Evolutionary conservation across 2,329 filamentous ascomycete species (phyloP), one percentile per base, ranked within the genome.

Genomic region (Cladorrhinum sp.): DNA sequence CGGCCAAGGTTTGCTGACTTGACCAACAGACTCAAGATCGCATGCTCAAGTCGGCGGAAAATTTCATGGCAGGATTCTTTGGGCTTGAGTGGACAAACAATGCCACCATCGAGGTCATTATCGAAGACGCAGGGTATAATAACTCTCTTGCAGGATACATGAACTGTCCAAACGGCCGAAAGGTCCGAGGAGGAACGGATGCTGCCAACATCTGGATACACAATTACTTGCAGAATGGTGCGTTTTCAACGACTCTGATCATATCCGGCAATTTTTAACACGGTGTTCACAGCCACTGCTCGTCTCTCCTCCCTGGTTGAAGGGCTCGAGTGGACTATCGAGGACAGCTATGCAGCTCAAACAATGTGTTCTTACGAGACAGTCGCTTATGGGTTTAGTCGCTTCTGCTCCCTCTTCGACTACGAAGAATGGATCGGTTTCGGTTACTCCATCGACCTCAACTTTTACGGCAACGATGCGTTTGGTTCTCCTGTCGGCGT

Each of bases 11-110:
- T 1, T 42, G 51, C 57, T 59, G 24, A 55, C 46, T 14, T n/a
- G 7, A 8, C 9, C 18, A 42, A 55, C 18, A 80, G 77, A 90
- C 89, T 1, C 88, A 92, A 71, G 86, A 90, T 70, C 85, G 90
- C 23, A 92, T 92, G 89, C 77, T 89, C 21, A 87, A 92, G 71
- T 88, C 83, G 42, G 89, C 89, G 2, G 89, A 92, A 73, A 89
- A 92, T 73, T 92, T 91, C 74, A 76, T 92, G 70, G 87, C 89
- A 5, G 90, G 90, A 0, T 92, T 92, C 76, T 92, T 92, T 69
- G 89, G 89, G 0, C 80, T 91, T 0, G 83, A 88, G 52, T 92
- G 89, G 89, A 81, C 85, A 1, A 80, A 86, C 28, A 90, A 91
- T 69, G 88, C 82, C 6, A 90, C 86, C 0, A 81, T 91, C n/a